phyloP scores from a whole-genome alignment of 2,329 filamentous ascomycete genomes.

The Talaromyces verruculosus region DNA sequence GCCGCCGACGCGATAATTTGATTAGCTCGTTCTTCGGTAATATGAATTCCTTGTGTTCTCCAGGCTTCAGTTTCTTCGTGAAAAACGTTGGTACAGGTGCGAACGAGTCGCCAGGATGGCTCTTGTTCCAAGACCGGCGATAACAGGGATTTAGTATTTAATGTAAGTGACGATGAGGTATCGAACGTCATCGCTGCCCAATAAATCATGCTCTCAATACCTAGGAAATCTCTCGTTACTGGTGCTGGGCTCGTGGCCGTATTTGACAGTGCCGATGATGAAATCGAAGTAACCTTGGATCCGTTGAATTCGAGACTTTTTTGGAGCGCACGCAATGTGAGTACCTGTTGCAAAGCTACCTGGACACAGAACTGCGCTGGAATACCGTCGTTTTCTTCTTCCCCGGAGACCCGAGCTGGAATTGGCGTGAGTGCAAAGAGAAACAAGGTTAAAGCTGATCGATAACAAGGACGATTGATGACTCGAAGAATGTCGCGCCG shows the following conservation, averaged over 20 bases:
- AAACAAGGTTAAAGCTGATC: slow-evolving; percentile 44
- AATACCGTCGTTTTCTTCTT: slow-evolving; percentile 44
- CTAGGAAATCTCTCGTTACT: slow-evolving; percentile 37
- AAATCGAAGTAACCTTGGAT: slow-evolving; percentile 38
- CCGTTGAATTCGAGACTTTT: slow-evolving; percentile 45
- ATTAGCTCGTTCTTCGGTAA: slow-evolving; percentile 31
- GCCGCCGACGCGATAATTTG: slow-evolving; percentile 32
- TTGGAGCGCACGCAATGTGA: slow-evolving; percentile 42
- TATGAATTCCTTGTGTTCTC: slow-evolving; percentile 27
- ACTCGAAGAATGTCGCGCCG: slow-evolving; percentile 43
- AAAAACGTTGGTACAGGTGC: slow-evolving; percentile 30
- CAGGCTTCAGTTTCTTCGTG: slow-evolving; percentile 30
- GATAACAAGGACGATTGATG: slow-evolving; percentile 45
- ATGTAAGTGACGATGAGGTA: slow-evolving; percentile 43
- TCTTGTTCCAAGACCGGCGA: slow-evolving; percentile 36
- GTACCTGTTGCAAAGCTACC: slow-evolving; percentile 44
- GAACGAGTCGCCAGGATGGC: slow-evolving; percentile 31
- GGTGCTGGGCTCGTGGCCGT: slow-evolving; percentile 30
- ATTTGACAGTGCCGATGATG: slow-evolving; percentile 22
- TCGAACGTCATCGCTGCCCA: slow-evolving; percentile 48
- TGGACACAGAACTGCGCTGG: slow-evolving; percentile 45
- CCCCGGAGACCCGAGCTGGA: slow-evolving; percentile 42
- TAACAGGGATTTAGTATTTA: slow-evolving; percentile 43
- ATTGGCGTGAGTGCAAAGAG: slow-evolving; percentile 46
- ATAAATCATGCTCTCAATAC: slow-evolving; percentile 42